Base-by-base conservation (phyloP, 2,329 filamentous ascomycete genomes). In the Aspergillus carbonarius region DNA sequence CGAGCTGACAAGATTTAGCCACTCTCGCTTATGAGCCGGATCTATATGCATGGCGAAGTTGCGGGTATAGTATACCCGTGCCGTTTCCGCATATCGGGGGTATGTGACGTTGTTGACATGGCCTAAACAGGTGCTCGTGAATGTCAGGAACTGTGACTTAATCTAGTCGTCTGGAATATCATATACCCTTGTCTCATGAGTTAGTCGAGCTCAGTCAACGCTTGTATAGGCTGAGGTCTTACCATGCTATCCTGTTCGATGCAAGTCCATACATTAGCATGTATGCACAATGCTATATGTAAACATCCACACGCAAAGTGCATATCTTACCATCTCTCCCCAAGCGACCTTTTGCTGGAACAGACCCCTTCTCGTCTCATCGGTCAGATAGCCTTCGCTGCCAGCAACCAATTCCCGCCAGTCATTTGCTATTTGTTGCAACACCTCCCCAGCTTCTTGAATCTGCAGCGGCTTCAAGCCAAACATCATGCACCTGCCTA, bases 101-200 rank as follows among this genome's bases (percentile, higher is more conserved):
- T 96, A 96, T 64, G 85, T 85, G 62, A 93, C 87, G 67, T 96
- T 96, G 73, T 96, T 96, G 50, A 96, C 89, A 74, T 96, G 92
- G 50, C 87, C 85, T 86, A 78, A 34, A 30, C 18, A 44, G 55
- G 42, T 15, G 32, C 8, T 37, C 9, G n/a, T 20, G 13, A 30
- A 44, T 23, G 64, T 52, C 54, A 57, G 23, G n/a, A 27, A 27
- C 32, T 23, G 23, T 13, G 40, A 18, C 10, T 13, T 10, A 30
- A 25, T 52, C 9, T 10, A 27, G 9, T 23, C 15, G 9, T 12
- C 27, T 10, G 9, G 37, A 3, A 34, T 10, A 50, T 37, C 30
- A 35, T 53, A 60, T 72, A 74, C 71, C 71, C 71, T 51, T 20
- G 13, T 32, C 17, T 12, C 20, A 42, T 7, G 18, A 15, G 52